Base-by-base conservation (phyloP, 352 stramenopile species). In the Phytophthora foliorum region DNA sequence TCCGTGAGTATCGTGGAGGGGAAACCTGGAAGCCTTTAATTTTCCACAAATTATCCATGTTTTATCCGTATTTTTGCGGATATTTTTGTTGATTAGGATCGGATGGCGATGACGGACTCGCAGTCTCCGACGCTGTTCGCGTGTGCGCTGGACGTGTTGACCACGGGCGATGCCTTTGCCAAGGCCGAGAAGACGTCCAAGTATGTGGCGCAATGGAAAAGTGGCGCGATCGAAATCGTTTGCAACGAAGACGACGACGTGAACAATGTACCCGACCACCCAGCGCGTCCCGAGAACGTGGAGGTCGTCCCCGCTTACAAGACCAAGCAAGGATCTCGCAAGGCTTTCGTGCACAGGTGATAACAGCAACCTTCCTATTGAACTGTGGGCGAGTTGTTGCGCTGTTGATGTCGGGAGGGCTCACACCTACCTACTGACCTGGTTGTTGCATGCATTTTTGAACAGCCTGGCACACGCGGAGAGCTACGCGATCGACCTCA, bases 401-500 rank as follows among this genome's bases (percentile, higher is more conserved):
- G 24, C 4, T 24, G 41, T 17, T 48, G 19, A 48, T n/a, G n/a
- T n/a, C 13, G 45, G 38, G 46, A n/a, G n/a, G n/a, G n/a, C n/a
- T 16, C 14, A 13, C 10, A 19, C 22, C 0, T 27, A n/a, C 22
- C 17, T 34, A 38, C 34, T 58, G 44, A 54, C 31, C 10, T 32
- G 13, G 16, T 25, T 54, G 10, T 48, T 56, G 11, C 39, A 17
- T 38, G 36, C 48, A n/a, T 9, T 64, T 16, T 41, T 54, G 10
- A 57, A 61, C 24, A 81, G 75, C 39, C 63, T 89, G 32, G 79
- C 67, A 1, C 83, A 89, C 36, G 80, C 81, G 10, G 81, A 89
- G 61, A 86, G 77, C 64, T 86, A 82, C 41, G 83, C 83, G 7
- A 86, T 91, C 42, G 81, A 91, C 65, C 61, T 91, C 6, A 84